Evolutionary conservation across 768 basidiomycete genomes (phyloP), one percentile per base, ranked within the genome.

Genomic region (Arthromyces matolae): DNA sequence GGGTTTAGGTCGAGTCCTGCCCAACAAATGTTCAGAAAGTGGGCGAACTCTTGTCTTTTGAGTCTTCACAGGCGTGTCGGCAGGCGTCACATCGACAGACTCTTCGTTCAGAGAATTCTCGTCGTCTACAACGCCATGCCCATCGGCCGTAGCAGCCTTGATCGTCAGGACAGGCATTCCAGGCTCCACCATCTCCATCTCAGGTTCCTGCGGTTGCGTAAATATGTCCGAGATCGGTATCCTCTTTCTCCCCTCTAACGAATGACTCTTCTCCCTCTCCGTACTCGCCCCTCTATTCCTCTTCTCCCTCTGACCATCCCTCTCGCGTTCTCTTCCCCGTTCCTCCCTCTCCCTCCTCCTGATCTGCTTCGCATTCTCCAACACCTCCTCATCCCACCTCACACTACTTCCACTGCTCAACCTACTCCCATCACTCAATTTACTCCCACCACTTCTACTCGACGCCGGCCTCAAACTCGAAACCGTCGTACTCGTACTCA

Each of bases 221-320:
- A 89, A 89, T 33, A 90, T 70, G 25, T 81, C 77, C 8, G 69
- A 66, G 24, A 89, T 58, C 0, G 80, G 70, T 7, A 76, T 78
- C 50, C 84, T 67, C 56, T 69, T 72, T 53, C 79, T 68, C 18
- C 72, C 77, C 51, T 84, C 84, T 6, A 67, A 67, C 4, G 66
- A 71, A 33, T 70, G 65, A 67, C 70, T 41, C 67, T 61, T 53
- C 52, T 48, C 51, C 41, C 53, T 57, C 48, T 28, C 49, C 40
- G 25, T 46, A 13, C 27, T 45, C 8, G n/a, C 61, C 29, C 53
- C 62, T 60, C 46, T 60, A 51, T 57, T 65, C 16, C 52, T 60
- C 40, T 52, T 54, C 33, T 41, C 52, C 46, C 45, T 55, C 49
- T 59, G n/a, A n/a, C n/a, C n/a, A n/a, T n/a, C n/a, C n/a, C 57